Evolutionary conservation across 192 early-diverging fungal species (phyloP), one percentile per base, ranked within the genome.

Genomic region (Backusella westeae): DNA sequence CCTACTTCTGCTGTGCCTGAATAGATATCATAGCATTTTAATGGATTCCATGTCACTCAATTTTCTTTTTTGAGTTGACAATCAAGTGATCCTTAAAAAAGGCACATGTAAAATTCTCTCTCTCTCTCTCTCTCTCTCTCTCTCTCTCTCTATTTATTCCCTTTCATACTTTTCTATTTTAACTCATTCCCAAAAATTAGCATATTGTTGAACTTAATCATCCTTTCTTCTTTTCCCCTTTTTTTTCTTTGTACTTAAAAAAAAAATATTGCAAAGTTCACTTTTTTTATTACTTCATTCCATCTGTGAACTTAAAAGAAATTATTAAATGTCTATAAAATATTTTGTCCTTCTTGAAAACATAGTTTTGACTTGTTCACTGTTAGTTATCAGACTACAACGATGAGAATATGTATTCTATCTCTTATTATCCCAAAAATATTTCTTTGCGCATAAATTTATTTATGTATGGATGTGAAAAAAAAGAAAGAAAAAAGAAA

Each of bases 101-200:
- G 26, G 56, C 56, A 59, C 56, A 59, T 59, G 56, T 59, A 59
- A 59, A 59, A 23, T 59, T 56, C 53, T 59, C 56, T 21, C n/a
- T 59, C 29, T 29, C 29, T 29, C 1, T 29, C 29, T 29, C 29
- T 29, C 26, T 29, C 26, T 29, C 26, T 29, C 26, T 26, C n/a
- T n/a, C 29, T 19, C 19, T 59, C 7, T 59, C 56, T 21, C n/a
- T 59, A 26, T 56, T 59, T 59, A 59, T 59, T 59, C 53, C 53
- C 53, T 56, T 26, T 56, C 53, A 23, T 23, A 21, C 21, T 10
- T 17, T 32, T 59, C 56, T 29, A 26, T 23, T 29, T 44, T 44
- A 44, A 44, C 14, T 44, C 42, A 44, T 44, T 44, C 42, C 21
- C 19, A 8, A 56, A 56, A 56, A 56, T 56, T 56, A 56, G 53